phyloP scores from a whole-genome alignment of 1,139 yeast genomes.

The Suhomyces coccinellae region DNA sequence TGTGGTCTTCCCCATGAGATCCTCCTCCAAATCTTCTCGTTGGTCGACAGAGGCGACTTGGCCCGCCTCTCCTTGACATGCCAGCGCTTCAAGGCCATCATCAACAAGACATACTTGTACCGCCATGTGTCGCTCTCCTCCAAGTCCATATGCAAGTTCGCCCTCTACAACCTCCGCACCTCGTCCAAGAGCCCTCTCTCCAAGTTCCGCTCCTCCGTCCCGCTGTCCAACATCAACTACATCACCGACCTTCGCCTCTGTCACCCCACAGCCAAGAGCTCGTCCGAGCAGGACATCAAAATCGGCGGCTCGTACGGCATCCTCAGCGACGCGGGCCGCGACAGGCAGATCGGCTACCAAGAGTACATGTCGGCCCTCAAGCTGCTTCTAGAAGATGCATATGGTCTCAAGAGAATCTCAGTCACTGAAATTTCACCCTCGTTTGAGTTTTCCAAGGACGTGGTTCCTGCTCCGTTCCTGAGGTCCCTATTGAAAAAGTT shows the following conservation, averaged over 20 bases:
- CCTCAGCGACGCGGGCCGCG: constrained; percentile 23
- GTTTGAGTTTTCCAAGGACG: constrained; percentile 44
- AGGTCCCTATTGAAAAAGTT: constrained; percentile 14
- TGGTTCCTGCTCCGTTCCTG: constrained; percentile 3
- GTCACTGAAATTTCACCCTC: constrained; percentile 52
- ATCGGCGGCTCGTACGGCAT: constrained; percentile 44
- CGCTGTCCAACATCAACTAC: constrained; percentile 35
- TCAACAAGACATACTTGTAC: constrained; percentile 41
- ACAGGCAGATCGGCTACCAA: constrained; percentile 24
- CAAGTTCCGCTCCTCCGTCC: constrained; percentile 18
- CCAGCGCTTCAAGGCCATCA: constrained; percentile 34
- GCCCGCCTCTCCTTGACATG: constrained; percentile 37
- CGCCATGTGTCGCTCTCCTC: constrained; percentile 29
- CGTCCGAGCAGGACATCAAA: constrained; percentile 26
- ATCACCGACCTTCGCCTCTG: constrained; percentile 28
- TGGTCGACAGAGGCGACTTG: constrained; percentile 24
- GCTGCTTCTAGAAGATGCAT: constrained; percentile 32
- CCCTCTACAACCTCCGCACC: constrained; percentile 27
- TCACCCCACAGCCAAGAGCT: constrained; percentile 36
- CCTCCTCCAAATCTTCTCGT: constrained; percentile 32
- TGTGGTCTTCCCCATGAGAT: constrained; percentile 47
- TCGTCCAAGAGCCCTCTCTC: constrained; percentile 6
- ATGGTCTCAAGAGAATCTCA: constrained; percentile 29
- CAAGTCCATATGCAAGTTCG: constrained; percentile 33
- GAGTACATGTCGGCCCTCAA: constrained; percentile 28